Conservation (phyloP, 1,284 basidiomycete genomes). For the Dichomitus squalens region DNA sequence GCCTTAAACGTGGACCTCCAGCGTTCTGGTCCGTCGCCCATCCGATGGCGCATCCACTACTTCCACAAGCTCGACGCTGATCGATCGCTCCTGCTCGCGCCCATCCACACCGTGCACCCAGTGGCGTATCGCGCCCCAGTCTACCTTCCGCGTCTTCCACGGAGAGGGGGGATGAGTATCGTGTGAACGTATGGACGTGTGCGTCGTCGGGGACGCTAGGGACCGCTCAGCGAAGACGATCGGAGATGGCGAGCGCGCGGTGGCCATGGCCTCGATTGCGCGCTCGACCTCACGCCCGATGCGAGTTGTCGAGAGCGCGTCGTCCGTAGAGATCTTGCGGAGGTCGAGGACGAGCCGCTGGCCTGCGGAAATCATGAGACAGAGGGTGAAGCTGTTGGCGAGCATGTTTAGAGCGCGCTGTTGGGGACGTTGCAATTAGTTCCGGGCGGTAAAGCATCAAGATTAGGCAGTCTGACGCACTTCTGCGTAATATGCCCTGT, state of each 20-base stretch:
- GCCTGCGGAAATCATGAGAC: slow-evolving; percentile 24
- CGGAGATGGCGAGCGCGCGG: slow-evolving; percentile 11
- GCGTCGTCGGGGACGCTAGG: too few species aligned
- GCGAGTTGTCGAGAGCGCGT: slow-evolving; percentile 22
- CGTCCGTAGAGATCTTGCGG: slow-evolving; percentile 20
- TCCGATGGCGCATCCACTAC: neutral
- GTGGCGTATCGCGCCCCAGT: neutral
- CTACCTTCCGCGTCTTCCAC: neutral
- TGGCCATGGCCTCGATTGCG: slow-evolving; percentile 17
- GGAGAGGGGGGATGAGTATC: neutral
- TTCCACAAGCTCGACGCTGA: too few species aligned
- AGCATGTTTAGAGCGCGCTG: slow-evolving; percentile 23
- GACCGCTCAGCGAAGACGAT: slow-evolving; percentile 17
- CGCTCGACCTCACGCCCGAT: slow-evolving; percentile 24
- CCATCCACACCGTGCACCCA: neutral
- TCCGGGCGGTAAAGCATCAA: too few species aligned
- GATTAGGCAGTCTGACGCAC: slow-evolving; percentile 15
- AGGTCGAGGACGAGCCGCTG: slow-evolving; percentile 28
- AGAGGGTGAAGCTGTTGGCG: slow-evolving; percentile 21
- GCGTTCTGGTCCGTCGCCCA: neutral
- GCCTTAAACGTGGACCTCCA: neutral
- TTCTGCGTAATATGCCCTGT: slow-evolving; percentile 14
- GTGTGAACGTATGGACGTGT: too few species aligned
- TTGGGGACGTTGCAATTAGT: neutral
- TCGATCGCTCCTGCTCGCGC: neutral